Evolutionary conservation across 768 basidiomycete genomes (phyloP).

Genomic region (Mycena latifolia): DNA sequence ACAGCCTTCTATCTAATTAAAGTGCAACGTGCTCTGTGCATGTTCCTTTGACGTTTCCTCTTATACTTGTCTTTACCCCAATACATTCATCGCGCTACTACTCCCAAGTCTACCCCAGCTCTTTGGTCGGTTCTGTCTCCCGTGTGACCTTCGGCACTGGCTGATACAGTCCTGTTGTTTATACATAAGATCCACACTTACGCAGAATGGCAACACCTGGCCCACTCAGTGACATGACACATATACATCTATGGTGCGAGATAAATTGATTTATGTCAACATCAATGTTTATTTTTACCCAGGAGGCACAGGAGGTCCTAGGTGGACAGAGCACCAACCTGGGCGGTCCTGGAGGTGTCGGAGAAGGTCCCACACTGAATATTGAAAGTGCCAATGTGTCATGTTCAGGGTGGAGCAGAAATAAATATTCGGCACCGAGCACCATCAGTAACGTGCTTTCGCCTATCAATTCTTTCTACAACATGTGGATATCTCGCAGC

Average conservation of each 20-base stretch:
- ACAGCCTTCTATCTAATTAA: neutral
- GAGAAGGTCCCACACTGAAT: no score
- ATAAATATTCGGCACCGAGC: no score
- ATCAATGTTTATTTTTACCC: slow-evolving; percentile 5
- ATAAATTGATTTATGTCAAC: neutral
- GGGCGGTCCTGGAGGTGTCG: neutral
- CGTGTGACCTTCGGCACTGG: no score
- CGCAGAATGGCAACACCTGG: no score
- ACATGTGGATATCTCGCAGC: neutral
- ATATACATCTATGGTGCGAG: neutral
- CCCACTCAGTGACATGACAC: no score
- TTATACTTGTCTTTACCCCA: slow-evolving; percentile 16
- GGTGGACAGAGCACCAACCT: neutral
- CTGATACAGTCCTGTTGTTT: neutral
- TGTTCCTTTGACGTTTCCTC: neutral
- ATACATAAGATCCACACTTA: no score
- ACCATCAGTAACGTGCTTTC: neutral
- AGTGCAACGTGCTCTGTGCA: no score
- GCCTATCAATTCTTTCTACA: neutral
- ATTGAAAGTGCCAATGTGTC: no score
- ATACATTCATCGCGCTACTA: slow-evolving; percentile 14
- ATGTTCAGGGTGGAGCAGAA: no score
- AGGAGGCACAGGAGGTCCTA: neutral
- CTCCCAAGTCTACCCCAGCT: slow-evolving; percentile 16
- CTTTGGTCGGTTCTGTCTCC: slow-evolving; percentile 3